Base-by-base conservation (phyloP, 129 eudicot species). In the Solidago caesia region DNA sequence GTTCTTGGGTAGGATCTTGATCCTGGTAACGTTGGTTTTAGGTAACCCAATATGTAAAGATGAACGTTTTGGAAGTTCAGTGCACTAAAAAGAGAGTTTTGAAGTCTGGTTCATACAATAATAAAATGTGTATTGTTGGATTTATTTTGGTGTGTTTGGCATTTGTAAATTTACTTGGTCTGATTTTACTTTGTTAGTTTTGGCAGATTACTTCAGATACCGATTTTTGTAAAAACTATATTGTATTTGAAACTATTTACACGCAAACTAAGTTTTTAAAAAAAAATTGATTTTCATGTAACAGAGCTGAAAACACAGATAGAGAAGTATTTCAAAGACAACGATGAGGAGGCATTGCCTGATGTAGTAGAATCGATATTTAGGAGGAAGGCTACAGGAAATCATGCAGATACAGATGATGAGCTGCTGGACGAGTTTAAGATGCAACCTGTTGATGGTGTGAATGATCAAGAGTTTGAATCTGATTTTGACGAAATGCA, bases 331-430 rank as follows among this genome's bases (percentile, higher is more conserved):
- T 69, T 88, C 43, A 56, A 82, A 1, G 78, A 67, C 55, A 78
- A 76, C 26, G 85, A 91, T 53, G 91, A 77, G 59, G 95, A 84
- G 66, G 87, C 79, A 5, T 73, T 91, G 46, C 88, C 89, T 21
- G 71, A 76, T 63, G 82, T 91, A 45, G 45, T 91, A 25, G 92
- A 88, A 72, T 81, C 91, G 5, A 84, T 86, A 73, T 27, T 88
- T n/a, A 82, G 72, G 69, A 86, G 97, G 69, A 86, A 75, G 67
- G 57, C 88, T 53, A 61, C 80, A 33, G 81, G 78, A 55, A 88
- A 88, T 82, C 92, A 91, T 73, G 92, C 75, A 42, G 89, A 84
- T 21, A 86, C 89, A 61, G 95, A 88, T 74, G 92, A 91, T 74
- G 92, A 91, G 71, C 43, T 86, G 68, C 52, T 82, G 46, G 85